Base-by-base conservation (phyloP, 768 basidiomycete genomes). In the Serendipita indica region DNA sequence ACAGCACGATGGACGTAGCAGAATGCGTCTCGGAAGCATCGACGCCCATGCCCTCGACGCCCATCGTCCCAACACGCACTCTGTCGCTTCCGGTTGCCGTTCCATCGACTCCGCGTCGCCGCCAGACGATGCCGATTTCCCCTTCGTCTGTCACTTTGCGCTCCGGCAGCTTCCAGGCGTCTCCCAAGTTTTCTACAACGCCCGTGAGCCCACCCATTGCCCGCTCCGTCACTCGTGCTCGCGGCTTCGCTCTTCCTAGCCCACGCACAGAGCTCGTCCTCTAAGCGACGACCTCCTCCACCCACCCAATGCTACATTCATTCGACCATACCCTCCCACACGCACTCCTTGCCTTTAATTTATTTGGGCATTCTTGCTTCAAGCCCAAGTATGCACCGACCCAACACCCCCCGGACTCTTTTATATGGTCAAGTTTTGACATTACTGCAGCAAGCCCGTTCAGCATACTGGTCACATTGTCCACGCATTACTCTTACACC, bases 221-320 rank as follows among this genome's bases (percentile, higher is more conserved):
- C 10, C 12, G 49, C 7, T 33, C 49, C n/a, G 49, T 33, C 49
- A 33, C n/a, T 16, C 49, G 49, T 18, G 49, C 32, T 54, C 49
- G 49, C 10, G 49, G 49, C 16, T 54, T 54, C 25, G 49, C 49
- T 10, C 25, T 54, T 10, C 22, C 22, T n/a, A 54, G 49, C n/a
- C 49, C 49, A 7, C 49, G 49, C 32, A 28, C 49, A n/a, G 49
- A 54, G 49, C 49, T 54, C n/a, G 49, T 54, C 7, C 49, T 54
- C 25, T 54, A 27, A 33, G 25, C 49, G 10, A 10, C 35, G 35
- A 37, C 18, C n/a, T n/a, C n/a, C n/a, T n/a, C n/a, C n/a, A n/a
- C n/a, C n/a, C n/a, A n/a, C n/a, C n/a, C n/a, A n/a, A n/a, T n/a
- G n/a, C n/a, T n/a, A n/a, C n/a, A n/a, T n/a, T n/a, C n/a, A n/a